Evolutionary conservation across 2,329 filamentous ascomycete species (phyloP), one percentile per base, ranked within the genome.

Genomic region (Neonectria sp.): DNA sequence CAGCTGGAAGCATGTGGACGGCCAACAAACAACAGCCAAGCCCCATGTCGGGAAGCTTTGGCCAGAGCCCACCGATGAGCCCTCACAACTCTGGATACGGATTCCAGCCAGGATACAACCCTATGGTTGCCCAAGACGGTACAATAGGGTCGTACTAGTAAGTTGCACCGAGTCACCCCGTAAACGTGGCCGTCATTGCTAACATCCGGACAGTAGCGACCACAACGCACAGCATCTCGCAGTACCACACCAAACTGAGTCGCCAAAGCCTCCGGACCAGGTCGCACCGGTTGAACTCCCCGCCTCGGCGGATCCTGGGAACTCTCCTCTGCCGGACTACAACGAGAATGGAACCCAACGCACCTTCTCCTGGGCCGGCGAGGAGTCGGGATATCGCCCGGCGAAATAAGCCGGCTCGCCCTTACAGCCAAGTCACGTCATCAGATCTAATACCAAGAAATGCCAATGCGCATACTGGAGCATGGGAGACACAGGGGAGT

Each of bases 251-350:
- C 64, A 68, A n/a, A n/a, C 56, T 17, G 56, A 55, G 46, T 65
- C 70, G 5, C 73, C 74, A 6, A 75, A 70, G 45, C 75, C 69
- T 15, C 60, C 59, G 9, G 68, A 75, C 15, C 68, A 65, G 27
- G 11, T 55, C 13, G 60, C 74, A 3, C 75, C 74, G 0, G 79
- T 77, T 1, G 83, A 84, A 67, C 71, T 85, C 2, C 79, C 82
- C 4, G 69, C 75, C 1, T 78, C 76, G 8, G 56, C 65, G 1
- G 75, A 78, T 5, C 78, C 76, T 1, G 77, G 73, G 1, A 75
- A 77, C 48, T 80, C 79, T 24, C 78, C 79, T 15, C 71, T 80
- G n/a, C 82, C 82, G 2, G 68, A 65, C 31, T 82, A 82, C 51
- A 71, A 70, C 45, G 68, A 68, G 13, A 27, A 55, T 40, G 43